Percentiles rank a stretch among this genome's conserved stretches.
Evolutionary conservation across 805 yeast genomes (phyloP).

Genomic region (Yarrowia divulgata): DNA sequence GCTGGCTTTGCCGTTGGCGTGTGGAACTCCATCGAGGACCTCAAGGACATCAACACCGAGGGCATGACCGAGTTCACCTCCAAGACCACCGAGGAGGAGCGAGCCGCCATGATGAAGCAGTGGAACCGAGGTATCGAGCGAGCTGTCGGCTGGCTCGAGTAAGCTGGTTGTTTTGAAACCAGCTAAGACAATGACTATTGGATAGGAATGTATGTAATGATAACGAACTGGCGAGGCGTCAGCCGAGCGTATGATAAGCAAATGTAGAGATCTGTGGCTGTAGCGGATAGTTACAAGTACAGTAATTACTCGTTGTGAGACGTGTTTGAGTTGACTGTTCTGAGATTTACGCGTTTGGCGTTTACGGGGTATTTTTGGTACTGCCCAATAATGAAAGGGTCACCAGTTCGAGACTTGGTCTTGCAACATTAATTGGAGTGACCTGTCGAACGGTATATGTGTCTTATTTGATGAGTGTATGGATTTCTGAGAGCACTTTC

Average conservation of each 20-base stretch:
- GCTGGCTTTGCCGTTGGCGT: constrained; percentile 79
- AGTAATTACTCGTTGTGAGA: too few species aligned
- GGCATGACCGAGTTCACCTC: constrained; percentile 47
- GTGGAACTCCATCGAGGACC: constrained; percentile 80
- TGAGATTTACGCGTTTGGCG: too few species aligned
- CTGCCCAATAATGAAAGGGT: too few species aligned
- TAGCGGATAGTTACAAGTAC: too few species aligned
- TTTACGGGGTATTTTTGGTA: too few species aligned
- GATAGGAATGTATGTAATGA: constrained; percentile 2
- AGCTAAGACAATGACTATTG: neutral
- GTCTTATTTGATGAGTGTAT: too few species aligned
- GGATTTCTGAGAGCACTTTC: too few species aligned
- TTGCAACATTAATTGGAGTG: too few species aligned
- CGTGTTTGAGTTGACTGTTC: too few species aligned
- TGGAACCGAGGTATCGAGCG: constrained; percentile 90
- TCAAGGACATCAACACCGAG: constrained; percentile 49
- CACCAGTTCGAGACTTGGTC: too few species aligned
- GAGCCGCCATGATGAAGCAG: constrained; percentile 68
- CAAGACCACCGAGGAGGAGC: constrained; percentile 60
- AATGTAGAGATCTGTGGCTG: too few species aligned
- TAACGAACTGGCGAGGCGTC: neutral
- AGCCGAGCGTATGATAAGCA: neutral
- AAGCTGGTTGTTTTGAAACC: neutral
- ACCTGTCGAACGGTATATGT: too few species aligned
- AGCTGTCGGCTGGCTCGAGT: constrained; percentile 77